phyloP scores from a whole-genome alignment of 148 eudicot genomes.

The Cornus kousa region DNA sequence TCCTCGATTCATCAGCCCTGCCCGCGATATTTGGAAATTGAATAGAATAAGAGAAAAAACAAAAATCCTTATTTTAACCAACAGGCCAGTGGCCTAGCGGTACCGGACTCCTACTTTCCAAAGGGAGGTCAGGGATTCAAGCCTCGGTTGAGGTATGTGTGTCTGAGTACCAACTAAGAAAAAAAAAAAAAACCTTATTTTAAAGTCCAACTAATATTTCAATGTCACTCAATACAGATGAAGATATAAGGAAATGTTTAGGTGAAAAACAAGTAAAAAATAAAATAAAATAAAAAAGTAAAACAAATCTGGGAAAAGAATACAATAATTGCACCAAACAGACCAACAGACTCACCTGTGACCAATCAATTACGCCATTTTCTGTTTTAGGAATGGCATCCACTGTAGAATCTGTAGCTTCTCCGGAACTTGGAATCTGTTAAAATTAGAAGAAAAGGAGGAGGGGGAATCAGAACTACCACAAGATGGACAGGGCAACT shows the following conservation, averaged over 20 bases:
- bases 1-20: background rate
- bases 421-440: conserved; percentile 84
- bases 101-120: no score
- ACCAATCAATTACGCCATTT: conserved; percentile 89
- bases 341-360: conserved; percentile 54
- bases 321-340: no score
- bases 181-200: no score
- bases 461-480: background rate
- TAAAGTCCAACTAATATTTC: background rate
- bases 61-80: background rate
- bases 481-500: background rate
- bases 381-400: conserved; percentile 67
- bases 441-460: background rate
- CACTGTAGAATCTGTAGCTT: conserved; percentile 53
- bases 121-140: no score
- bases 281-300: no score
- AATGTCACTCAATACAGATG: background rate
- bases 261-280: background rate
- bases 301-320: no score
- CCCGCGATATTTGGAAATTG: background rate
- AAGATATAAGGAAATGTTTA: background rate
- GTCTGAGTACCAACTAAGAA: no score
- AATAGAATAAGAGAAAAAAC: background rate
- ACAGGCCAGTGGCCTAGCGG: no score
- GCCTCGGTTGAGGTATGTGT: no score